Conservation (phyloP, 805 yeast genomes). For the Yamadazyma akitaensis region DNA sequence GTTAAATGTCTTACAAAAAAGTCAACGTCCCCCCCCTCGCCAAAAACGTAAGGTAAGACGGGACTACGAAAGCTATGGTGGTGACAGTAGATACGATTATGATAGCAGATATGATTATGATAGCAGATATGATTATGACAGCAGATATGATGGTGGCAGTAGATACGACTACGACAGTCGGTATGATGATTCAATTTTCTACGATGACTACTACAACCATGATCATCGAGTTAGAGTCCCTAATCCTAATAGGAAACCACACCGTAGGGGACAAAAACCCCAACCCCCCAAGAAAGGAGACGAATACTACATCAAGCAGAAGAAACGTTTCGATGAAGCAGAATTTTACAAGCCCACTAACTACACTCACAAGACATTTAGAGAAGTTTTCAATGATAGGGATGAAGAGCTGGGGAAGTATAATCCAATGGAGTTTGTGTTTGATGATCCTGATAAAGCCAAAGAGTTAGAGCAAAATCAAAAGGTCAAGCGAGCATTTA, state of each 20-base stretch:
- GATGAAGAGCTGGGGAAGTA: constrained; percentile 28
- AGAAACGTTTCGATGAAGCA: constrained; percentile 33
- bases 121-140: constrained; percentile 1
- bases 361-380: constrained; percentile 39
- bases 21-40: constrained; percentile 2
- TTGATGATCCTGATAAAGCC: constrained; percentile 24
- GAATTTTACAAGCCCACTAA: constrained; percentile 28
- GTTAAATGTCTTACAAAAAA: constrained; percentile 22
- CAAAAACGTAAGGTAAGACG: constrained; percentile 4
- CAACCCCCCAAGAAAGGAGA: constrained; percentile 11
- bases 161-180: background rate
- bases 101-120: background rate
- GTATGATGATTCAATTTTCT: background rate
- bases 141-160: constrained; percentile 1
- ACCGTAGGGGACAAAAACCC: background rate
- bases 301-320: constrained; percentile 37
- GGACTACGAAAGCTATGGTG: background rate
- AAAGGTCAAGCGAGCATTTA: constrained; percentile 26
- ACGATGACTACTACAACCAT: constrained; percentile 6
- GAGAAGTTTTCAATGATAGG: constrained; percentile 32
- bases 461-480: constrained; percentile 20
- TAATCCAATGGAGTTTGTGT: constrained; percentile 41
- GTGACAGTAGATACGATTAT: constrained; percentile 1
- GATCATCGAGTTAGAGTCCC: constrained; percentile 6
- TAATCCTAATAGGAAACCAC: background rate